phyloP scores from a whole-genome alignment of 208 protist genomes.

The Trypanosomatidae sp. region DNA sequence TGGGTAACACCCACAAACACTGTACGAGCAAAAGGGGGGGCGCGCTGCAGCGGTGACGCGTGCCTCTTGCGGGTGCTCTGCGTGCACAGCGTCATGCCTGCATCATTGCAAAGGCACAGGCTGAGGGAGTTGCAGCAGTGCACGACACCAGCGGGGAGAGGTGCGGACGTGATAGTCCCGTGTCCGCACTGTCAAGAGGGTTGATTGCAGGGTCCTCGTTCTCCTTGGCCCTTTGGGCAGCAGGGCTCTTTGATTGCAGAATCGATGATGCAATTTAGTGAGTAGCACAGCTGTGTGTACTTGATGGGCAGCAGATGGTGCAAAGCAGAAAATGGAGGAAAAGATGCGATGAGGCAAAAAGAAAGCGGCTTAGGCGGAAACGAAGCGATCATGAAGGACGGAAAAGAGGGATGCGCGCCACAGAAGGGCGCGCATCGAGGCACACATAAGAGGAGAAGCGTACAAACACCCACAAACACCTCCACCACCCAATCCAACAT shows the following conservation, averaged over 20 bases:
- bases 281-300: neutral
- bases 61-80: neutral
- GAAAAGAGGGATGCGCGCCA: neutral
- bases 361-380: neutral
- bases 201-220: neutral
- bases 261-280: neutral
- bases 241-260: neutral
- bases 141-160: neutral
- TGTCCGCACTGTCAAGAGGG: neutral
- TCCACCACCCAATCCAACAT: neutral
- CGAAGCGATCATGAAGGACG: neutral
- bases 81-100: no score
- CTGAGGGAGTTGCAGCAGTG: neutral
- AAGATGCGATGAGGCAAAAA: conserved; percentile 4
- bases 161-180: neutral
- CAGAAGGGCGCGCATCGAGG: neutral
- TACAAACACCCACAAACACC: neutral
- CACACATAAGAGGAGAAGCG: neutral
- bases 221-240: neutral
- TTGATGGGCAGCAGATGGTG: conserved; percentile 1
- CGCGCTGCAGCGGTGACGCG: neutral
- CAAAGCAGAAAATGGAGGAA: conserved; percentile 10
- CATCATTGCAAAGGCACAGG: neutral
- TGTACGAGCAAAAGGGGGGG: neutral
- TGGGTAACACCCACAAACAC: neutral